phyloP scores from a whole-genome alignment of 768 basidiomycete genomes.

The Termitomyces sp. region DNA sequence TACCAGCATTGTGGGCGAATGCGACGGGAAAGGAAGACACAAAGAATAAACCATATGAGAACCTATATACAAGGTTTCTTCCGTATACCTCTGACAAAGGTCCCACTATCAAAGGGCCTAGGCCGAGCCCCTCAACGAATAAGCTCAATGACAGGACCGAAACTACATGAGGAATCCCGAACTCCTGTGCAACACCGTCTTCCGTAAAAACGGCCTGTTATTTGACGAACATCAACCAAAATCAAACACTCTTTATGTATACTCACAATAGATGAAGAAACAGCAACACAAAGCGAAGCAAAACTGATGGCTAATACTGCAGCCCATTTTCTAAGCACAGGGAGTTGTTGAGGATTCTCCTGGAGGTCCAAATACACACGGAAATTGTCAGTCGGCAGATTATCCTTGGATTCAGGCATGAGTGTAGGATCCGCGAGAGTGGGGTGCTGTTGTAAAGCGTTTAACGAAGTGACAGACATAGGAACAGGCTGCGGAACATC shows the following conservation, averaged over 20 bases:
- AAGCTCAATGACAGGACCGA: conserved; percentile 51
- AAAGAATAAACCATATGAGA: conserved; percentile 58
- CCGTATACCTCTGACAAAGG: conserved; percentile 58
- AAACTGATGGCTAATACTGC: conserved; percentile 40
- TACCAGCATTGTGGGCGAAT: conserved; percentile 64
- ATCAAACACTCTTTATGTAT: background rate
- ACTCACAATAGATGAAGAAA: conserved; percentile 53
- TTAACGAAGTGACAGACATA: conserved; percentile 11
- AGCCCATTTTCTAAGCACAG: conserved; percentile 41
- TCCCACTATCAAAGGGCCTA: conserved; percentile 52
- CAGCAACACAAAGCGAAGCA: conserved; percentile 46
- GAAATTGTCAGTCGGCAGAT: conserved; percentile 12
- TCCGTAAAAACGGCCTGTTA: conserved; percentile 60
- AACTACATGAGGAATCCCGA: conserved; percentile 40
- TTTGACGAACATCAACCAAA: background rate
- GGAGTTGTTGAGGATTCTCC: conserved; percentile 37
- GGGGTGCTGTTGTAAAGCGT: conserved; percentile 2
- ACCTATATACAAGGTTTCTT: conserved; percentile 54
- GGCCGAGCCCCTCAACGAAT: conserved; percentile 54
- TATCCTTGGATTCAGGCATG: conserved; percentile 2
- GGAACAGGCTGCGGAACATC: conserved; percentile 1
- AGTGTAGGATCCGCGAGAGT: background rate
- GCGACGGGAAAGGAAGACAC: conserved; percentile 66
- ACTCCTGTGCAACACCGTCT: conserved; percentile 43
- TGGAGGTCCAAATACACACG: conserved; percentile 31